Conservation (phyloP, 305 asterid genomes). For the Fraxinus sp. region DNA sequence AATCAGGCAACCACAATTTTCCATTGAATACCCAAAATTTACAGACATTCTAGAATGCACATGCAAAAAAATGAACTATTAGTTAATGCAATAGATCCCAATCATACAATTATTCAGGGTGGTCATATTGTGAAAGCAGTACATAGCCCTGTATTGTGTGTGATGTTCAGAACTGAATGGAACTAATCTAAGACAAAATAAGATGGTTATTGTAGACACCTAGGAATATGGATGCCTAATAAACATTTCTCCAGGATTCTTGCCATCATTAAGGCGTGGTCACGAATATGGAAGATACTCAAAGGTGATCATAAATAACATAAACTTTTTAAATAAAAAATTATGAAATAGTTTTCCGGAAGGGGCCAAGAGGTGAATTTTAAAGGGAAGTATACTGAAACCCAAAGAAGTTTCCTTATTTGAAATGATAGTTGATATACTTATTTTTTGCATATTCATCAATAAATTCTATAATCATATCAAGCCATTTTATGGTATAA, state of each 20-base stretch:
- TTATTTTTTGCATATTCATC: neutral
- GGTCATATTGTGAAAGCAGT: neutral
- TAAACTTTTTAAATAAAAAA: neutral
- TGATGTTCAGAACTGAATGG: neutral
- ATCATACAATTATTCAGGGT: neutral
- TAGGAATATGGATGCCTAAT: neutral
- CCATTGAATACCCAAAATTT: constrained; percentile 10
- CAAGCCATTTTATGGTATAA: constrained; percentile 8
- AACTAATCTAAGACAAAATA: neutral
- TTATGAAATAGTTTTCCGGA: neutral
- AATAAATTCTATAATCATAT: neutral
- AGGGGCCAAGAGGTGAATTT: neutral
- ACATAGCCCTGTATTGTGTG: neutral
- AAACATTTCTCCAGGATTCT: neutral
- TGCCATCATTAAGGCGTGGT: neutral
- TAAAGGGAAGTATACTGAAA: neutral
- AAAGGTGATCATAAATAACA: constrained; percentile 9
- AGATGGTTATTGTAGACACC: neutral
- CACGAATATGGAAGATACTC: neutral
- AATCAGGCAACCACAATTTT: constrained; percentile 14
- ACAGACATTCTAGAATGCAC: neutral
- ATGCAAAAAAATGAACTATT: neutral
- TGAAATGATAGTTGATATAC: constrained; percentile 1
- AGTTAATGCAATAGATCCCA: neutral
- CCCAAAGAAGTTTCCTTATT: neutral